A percentile compares a stretch with the other conserved stretches of the same genome.
Evolutionary conservation across 495 filamentous ascomycete genomes (phyloP).

Genomic region (Xylaria cubensis): DNA sequence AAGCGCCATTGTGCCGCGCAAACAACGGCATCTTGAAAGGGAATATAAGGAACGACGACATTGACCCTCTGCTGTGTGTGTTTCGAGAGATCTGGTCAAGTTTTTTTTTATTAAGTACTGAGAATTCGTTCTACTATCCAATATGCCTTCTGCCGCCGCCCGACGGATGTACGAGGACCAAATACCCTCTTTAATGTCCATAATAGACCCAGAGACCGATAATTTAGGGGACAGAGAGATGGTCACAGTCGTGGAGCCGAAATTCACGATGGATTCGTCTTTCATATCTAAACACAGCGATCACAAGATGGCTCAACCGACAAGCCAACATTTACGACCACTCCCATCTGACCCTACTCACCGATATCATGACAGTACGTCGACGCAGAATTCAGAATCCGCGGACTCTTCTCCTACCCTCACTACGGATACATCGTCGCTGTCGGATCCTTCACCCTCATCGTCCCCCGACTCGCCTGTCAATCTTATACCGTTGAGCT

Average conservation of each 20-base stretch:
- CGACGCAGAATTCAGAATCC: slow-evolving; percentile 82
- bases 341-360: slow-evolving; percentile 51
- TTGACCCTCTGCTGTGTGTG: background rate
- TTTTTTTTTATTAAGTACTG: background rate
- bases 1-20: background rate
- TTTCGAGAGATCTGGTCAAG: background rate
- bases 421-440: slow-evolving; percentile 84
- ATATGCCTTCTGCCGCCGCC: slow-evolving; percentile 61
- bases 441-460: slow-evolving; percentile 88
- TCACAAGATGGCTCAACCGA: slow-evolving; percentile 20
- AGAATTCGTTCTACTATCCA: slow-evolving; percentile 34
- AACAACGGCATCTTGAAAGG: background rate
- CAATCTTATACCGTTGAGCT: slow-evolving; percentile 64
- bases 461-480: slow-evolving; percentile 89
- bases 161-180: slow-evolving; percentile 66
- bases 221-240: slow-evolving; percentile 51
- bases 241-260: slow-evolving; percentile 53
- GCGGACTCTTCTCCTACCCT: slow-evolving; percentile 93
- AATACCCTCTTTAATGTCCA: slow-evolving; percentile 76
- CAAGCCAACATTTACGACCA: slow-evolving; percentile 47
- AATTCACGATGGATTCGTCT: slow-evolving; percentile 50
- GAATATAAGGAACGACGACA: slow-evolving; percentile 4
- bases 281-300: slow-evolving; percentile 33
- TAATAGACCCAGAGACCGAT: slow-evolving; percentile 62
- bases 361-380: slow-evolving; percentile 71